A percentile compares a stretch with the other conserved stretches of the same genome.
Evolutionary conservation across 352 stramenopile genomes (phyloP).

Genomic region (Phytophthora pinifolia): DNA sequence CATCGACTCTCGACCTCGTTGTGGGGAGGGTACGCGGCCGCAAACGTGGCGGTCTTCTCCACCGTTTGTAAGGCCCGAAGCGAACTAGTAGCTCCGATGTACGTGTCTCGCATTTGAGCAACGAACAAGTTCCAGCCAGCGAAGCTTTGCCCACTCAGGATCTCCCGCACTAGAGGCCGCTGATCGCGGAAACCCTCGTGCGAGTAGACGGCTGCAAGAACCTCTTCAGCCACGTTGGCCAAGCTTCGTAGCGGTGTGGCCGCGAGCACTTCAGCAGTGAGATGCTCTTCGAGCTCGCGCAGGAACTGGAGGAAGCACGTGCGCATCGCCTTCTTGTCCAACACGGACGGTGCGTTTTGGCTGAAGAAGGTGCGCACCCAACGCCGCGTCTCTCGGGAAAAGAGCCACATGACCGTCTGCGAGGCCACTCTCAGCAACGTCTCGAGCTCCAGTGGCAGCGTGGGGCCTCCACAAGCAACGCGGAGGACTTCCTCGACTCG

Average conservation of each 20-base stretch:
- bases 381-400: constrained; percentile 39
- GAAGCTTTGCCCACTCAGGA: constrained; percentile 54
- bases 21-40: constrained; percentile 12
- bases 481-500: constrained; percentile 6
- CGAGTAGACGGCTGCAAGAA: constrained; percentile 66
- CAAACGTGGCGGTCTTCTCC: constrained; percentile 5
- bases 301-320: constrained; percentile 49
- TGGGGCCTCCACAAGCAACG: background rate
- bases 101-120: constrained; percentile 67
- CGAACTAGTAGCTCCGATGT: constrained; percentile 30
- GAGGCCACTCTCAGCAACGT: constrained; percentile 40
- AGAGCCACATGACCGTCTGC: constrained; percentile 53
- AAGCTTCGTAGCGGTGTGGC: constrained; percentile 39
- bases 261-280: constrained; percentile 52
- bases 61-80: background rate
- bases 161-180: constrained; percentile 46
- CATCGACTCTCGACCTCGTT: constrained; percentile 44
- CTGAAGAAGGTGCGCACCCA: constrained; percentile 51
- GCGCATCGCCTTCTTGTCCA: constrained; percentile 50
- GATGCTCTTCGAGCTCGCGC: constrained; percentile 38
- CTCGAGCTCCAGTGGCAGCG: constrained; percentile 37
- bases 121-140: constrained; percentile 58
- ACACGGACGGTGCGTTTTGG: constrained; percentile 28
- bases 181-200: constrained; percentile 44
- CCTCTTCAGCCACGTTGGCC: constrained; percentile 55